phyloP scores from a whole-genome alignment of 1,139 yeast genomes.

The Geotrichum histeridarum region DNA sequence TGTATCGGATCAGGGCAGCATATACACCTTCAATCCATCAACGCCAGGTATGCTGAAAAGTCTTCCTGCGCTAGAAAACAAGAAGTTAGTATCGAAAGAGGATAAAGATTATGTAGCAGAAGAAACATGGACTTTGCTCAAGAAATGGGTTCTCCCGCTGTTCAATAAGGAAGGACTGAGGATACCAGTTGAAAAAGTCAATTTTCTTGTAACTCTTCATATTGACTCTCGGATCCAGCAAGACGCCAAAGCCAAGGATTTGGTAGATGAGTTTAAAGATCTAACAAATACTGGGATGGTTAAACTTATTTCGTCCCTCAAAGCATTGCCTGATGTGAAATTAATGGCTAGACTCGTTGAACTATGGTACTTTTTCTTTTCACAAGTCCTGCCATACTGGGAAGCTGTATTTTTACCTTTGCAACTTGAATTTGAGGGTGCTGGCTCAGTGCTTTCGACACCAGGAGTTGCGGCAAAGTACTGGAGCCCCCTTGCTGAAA shows the following conservation, averaged over 20 bases:
- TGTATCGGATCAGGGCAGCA: slow-evolving; percentile 41
- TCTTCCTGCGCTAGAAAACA: slow-evolving; percentile 35
- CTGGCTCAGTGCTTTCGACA: slow-evolving; percentile 34
- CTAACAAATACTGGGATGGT: slow-evolving; percentile 44
- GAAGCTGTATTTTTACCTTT: slow-evolving; percentile 58
- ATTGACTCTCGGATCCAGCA: slow-evolving; percentile 40
- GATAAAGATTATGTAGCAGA: slow-evolving; percentile 47
- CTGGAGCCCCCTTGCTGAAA: slow-evolving; percentile 38
- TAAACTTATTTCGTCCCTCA: slow-evolving; percentile 37
- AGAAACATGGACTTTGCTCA: slow-evolving; percentile 47
- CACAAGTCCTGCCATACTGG: slow-evolving; percentile 50
- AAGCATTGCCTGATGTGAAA: slow-evolving; percentile 23
- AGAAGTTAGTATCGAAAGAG: slow-evolving; percentile 35
- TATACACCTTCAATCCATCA: slow-evolving; percentile 46
- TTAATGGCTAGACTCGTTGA: slow-evolving; percentile 35
- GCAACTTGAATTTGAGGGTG: slow-evolving; percentile 48
- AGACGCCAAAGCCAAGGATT: slow-evolving; percentile 38
- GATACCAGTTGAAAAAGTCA: slow-evolving; percentile 54
- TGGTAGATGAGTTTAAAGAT: slow-evolving; percentile 46
- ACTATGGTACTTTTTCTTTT: slow-evolving; percentile 53
- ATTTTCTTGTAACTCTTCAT: slow-evolving; percentile 47
- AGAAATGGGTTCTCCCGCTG: slow-evolving; percentile 43
- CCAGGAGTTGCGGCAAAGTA: slow-evolving; percentile 34
- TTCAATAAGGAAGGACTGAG: slow-evolving; percentile 47
- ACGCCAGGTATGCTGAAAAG: slow-evolving; percentile 33